Percentiles rank a stretch among this genome's conserved stretches.
Evolutionary conservation across 257 asterid genomes (phyloP).

Genomic region (Solanum verrucosum): DNA sequence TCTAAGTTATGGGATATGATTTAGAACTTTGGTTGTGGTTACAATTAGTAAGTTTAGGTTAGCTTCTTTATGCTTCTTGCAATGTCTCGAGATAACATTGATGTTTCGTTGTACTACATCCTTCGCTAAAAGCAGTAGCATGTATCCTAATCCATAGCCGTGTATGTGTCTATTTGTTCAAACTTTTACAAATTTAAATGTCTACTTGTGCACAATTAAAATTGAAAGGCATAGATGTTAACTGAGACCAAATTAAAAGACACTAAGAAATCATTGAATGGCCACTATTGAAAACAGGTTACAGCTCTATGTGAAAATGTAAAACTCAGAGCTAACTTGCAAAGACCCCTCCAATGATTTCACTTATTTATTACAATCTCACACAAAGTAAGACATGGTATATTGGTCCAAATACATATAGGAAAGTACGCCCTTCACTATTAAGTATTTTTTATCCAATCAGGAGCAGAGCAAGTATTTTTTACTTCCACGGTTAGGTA

Average conservation of each 20-base stretch:
- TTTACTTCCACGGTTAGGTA: too few species aligned
- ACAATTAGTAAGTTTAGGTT: neutral
- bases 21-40: neutral
- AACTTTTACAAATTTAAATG: too few species aligned
- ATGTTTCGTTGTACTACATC: neutral
- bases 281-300: neutral
- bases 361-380: neutral
- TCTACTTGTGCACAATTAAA: too few species aligned
- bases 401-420: neutral
- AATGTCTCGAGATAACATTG: neutral
- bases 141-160: constrained; percentile 72
- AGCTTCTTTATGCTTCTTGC: neutral
- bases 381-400: neutral
- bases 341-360: neutral
- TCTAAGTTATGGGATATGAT: constrained; percentile 1
- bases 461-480: neutral
- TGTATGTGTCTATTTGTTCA: too few species aligned
- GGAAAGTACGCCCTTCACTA: neutral
- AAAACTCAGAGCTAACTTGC: neutral
- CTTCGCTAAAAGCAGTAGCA: constrained; percentile 73
- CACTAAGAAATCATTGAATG: too few species aligned
- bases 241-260: too few species aligned
- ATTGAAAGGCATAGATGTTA: too few species aligned
- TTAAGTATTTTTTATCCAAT: neutral
- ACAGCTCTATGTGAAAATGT: neutral